phyloP scores from a whole-genome alignment of 2,329 filamentous ascomycete species.

The Aspergillus oerlinghausenensis region DNA sequence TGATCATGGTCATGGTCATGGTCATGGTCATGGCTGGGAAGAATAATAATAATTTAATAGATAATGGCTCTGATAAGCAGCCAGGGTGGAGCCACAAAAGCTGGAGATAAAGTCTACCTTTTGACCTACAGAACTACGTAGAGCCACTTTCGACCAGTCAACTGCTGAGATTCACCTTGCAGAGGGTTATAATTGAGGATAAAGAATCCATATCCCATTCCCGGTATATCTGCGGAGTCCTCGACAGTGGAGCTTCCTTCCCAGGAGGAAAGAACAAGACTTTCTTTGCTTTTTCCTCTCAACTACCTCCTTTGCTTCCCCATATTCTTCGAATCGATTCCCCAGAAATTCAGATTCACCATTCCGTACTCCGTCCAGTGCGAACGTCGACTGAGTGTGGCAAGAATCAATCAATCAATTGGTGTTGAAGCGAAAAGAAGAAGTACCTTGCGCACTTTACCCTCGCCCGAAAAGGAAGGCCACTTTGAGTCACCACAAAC shows the following conservation, averaged over 20 bases:
- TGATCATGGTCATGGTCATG: too few species aligned
- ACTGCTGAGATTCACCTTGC: constrained; percentile 5
- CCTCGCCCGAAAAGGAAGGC: not conserved
- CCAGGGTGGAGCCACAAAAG: constrained; percentile 27
- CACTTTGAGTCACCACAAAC: not conserved
- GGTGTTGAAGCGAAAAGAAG: not conserved
- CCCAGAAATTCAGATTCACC: not conserved
- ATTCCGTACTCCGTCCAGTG: not conserved
- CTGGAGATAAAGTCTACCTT: constrained; percentile 19
- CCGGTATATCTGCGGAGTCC: not conserved
- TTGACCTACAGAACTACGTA: not conserved
- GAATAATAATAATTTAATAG: not conserved
- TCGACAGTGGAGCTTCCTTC: not conserved
- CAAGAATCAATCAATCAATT: too few species aligned
- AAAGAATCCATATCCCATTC: not conserved
- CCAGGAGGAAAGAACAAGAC: not conserved
- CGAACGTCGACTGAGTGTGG: too few species aligned
- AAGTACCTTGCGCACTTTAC: not conserved
- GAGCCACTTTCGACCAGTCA: constrained; percentile 1
- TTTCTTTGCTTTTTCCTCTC: not conserved
- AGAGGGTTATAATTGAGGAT: constrained; percentile 4
- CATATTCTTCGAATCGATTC: not conserved
- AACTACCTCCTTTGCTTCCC: not conserved
- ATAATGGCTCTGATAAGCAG: constrained; percentile 28
- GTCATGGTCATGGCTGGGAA: not conserved